phyloP scores from a whole-genome alignment of 495 filamentous ascomycete species.

The Lophium mytilinum region DNA sequence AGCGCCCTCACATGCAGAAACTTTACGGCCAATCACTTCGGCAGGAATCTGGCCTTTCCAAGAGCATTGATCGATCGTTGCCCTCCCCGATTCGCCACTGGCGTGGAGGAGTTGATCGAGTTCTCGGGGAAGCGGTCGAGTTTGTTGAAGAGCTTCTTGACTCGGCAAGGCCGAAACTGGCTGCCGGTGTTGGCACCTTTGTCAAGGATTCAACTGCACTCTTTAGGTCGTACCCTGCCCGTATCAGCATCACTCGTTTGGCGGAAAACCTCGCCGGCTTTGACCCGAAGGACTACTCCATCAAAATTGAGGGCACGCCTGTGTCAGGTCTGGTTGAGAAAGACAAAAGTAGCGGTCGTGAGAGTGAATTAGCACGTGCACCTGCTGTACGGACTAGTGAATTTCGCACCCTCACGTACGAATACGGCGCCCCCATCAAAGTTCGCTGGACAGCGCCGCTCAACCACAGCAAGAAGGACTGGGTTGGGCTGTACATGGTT shows the following conservation, averaged over 20 bases:
- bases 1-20: constrained; percentile 98
- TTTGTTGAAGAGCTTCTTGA: constrained; percentile 89
- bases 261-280: constrained; percentile 76
- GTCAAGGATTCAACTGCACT: constrained; percentile 80
- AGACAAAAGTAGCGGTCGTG: constrained; percentile 42
- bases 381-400: constrained; percentile 47
- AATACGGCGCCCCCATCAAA: constrained; percentile 86
- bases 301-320: constrained; percentile 62
- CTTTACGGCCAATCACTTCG: constrained; percentile 81
- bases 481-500: constrained; percentile 91
- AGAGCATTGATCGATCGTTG: constrained; percentile 79
- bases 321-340: constrained; percentile 40
- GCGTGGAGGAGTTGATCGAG: constrained; percentile 79
- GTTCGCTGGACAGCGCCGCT: constrained; percentile 88
- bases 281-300: constrained; percentile 71
- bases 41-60: constrained; percentile 80
- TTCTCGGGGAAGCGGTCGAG: constrained; percentile 73
- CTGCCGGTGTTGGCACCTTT: constrained; percentile 76
- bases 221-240: constrained; percentile 84
- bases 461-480: constrained; percentile 88
- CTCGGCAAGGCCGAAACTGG: constrained; percentile 75
- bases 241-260: constrained; percentile 75
- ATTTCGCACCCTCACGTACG: constrained; percentile 66
- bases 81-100: constrained; percentile 69
- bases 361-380: constrained; percentile 43